phyloP scores from a whole-genome alignment of 1,284 basidiomycete species.

The Inonotus obliquus region DNA sequence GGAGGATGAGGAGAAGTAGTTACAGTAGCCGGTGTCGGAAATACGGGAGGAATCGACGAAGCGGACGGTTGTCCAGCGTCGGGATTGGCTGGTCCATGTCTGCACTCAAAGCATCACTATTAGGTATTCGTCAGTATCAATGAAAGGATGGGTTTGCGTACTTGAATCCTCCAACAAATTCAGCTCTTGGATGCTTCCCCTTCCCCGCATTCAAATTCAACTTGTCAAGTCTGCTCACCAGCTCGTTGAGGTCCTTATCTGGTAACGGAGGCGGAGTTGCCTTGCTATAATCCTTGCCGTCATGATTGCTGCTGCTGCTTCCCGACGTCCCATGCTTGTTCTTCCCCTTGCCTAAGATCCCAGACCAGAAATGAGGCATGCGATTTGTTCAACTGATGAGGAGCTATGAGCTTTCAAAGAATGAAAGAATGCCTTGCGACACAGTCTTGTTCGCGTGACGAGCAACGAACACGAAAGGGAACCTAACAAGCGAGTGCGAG shows the following conservation, averaged over 20 bases:
- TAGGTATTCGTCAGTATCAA: not conserved
- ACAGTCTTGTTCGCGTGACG: not conserved
- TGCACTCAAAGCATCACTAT: not conserved
- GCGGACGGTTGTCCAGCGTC: not conserved
- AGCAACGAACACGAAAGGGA: not conserved
- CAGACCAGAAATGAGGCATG: not conserved
- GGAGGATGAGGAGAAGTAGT: conserved; percentile 14
- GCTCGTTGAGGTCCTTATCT: not conserved
- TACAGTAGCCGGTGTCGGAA: conserved; percentile 1
- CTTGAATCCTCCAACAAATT: conserved; percentile 19
- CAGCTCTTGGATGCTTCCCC: not conserved
- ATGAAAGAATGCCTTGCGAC: too few relatives aligned
- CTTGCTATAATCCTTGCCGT: not conserved
- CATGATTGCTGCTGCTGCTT: not conserved
- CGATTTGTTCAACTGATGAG: not conserved
- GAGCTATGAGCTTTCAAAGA: too few relatives aligned
- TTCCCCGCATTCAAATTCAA: not conserved
- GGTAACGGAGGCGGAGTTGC: conserved; percentile 3
- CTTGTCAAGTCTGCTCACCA: not conserved
- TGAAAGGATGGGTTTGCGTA: not conserved
- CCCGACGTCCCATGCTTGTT: not conserved
- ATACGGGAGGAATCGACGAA: conserved; percentile 9
- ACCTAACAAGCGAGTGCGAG: not conserved
- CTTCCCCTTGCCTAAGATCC: not conserved
- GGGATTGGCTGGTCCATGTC: conserved; percentile 12